phyloP scores from a whole-genome alignment of 305 asterid genomes.

The Solanum chacoense region DNA sequence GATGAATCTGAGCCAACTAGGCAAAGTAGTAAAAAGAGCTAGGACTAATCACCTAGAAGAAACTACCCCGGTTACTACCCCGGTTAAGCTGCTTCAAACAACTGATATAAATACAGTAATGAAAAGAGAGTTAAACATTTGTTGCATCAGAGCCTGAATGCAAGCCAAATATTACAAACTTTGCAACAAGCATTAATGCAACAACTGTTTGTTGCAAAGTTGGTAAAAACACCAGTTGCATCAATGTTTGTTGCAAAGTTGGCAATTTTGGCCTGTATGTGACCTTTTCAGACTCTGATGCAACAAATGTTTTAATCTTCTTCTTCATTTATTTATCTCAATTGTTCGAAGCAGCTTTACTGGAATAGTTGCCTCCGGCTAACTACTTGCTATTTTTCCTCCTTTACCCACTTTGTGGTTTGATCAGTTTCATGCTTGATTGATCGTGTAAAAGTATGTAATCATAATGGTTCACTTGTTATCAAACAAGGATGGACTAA shows the following conservation, averaged over 20 bases:
- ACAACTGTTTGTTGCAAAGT: too few species aligned
- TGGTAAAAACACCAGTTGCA: neutral
- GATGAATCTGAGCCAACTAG: conserved; percentile 46
- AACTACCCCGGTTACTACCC: neutral
- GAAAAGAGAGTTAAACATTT: neutral
- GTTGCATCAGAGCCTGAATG: neutral
- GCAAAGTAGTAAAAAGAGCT: conserved; percentile 9
- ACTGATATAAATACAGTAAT: neutral
- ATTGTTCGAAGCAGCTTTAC: neutral
- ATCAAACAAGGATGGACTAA: neutral
- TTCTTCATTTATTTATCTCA: neutral
- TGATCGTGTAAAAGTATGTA: too few species aligned
- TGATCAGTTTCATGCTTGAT: too few species aligned
- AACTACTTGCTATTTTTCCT: neutral
- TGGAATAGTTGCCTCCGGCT: neutral
- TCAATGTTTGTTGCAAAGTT: neutral
- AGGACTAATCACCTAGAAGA: conserved; percentile 28
- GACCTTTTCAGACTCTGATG: neutral
- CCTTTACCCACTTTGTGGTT: too few species aligned
- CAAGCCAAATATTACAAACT: neutral
- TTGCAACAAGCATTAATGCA: neutral
- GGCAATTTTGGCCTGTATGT: neutral
- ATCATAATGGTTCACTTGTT: neutral
- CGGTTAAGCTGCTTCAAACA: neutral
- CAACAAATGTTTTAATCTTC: neutral